Evolutionary conservation across 139 green algal species (phyloP).

Genomic region (Chlorella sp.): DNA sequence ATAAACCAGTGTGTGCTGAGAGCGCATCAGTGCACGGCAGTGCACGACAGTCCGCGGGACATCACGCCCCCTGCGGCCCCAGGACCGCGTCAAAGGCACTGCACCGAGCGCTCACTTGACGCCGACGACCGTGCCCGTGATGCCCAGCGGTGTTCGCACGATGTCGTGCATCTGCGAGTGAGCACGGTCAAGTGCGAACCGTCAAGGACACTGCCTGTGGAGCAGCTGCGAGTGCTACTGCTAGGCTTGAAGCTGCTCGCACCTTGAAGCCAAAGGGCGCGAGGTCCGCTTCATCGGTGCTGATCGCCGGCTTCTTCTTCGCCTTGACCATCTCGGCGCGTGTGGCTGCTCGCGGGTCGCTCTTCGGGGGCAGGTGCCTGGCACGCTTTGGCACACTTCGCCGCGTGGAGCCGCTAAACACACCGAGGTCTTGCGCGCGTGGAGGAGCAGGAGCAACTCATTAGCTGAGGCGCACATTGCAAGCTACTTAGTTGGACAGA

Average conservation of each 20-base stretch:
- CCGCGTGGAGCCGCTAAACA: no score
- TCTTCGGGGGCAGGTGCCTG: no score
- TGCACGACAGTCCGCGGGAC: no score
- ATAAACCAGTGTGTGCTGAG: not conserved
- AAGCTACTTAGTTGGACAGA: no score
- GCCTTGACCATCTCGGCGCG: not conserved
- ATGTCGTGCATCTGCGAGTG: constrained; percentile 32
- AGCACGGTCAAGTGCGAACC: not conserved
- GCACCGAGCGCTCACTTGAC: constrained; percentile 34
- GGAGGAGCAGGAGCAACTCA: no score
- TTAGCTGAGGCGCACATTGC: no score
- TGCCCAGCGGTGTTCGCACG: constrained; percentile 37
- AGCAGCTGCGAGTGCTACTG: not conserved
- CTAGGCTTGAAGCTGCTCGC: no score
- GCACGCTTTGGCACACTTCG: no score
- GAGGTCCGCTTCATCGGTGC: constrained; percentile 26
- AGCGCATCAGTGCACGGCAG: not conserved
- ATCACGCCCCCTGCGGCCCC: no score
- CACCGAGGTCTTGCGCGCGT: no score
- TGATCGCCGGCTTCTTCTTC: constrained; percentile 36
- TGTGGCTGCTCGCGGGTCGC: no score
- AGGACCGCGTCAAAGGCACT: not conserved
- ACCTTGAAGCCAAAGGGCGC: constrained; percentile 41
- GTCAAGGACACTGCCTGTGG: not conserved
- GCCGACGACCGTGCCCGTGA: constrained; percentile 39